Percentiles rank a stretch among this genome's conserved stretches.
These are phyloP conservation scores for Ambrosia artemisiifolia DNA, from an alignment of 129 eudicot species.

Conservation along the genomic window DNA sequence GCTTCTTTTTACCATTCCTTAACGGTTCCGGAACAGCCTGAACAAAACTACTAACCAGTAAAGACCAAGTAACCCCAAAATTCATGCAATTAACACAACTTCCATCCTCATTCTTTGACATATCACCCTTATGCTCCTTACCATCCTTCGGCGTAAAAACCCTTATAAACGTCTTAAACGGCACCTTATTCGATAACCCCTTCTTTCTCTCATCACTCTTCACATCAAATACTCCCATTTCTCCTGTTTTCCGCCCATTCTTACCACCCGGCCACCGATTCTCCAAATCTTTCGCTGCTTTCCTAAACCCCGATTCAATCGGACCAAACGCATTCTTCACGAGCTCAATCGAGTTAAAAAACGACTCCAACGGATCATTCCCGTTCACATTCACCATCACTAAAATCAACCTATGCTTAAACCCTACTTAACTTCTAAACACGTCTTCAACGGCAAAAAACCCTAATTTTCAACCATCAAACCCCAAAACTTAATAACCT, in stretches of 20 bases:
- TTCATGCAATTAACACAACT: slow-evolving; percentile 69
- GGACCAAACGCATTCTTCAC: slow-evolving; percentile 69
- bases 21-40: slow-evolving; percentile 63
- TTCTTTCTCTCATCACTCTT: slow-evolving; percentile 50
- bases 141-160: slow-evolving; percentile 1
- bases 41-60: slow-evolving; percentile 58
- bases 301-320: slow-evolving; percentile 57
- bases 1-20: slow-evolving; percentile 53
- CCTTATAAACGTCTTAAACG: slow-evolving; percentile 4
- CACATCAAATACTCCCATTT: slow-evolving; percentile 20
- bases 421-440: slow-evolving; percentile 16
- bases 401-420: slow-evolving; percentile 16
- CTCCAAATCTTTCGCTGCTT: slow-evolving; percentile 65
- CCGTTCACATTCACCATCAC: slow-evolving; percentile 61
- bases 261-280: slow-evolving; percentile 50
- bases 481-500: not conserved
- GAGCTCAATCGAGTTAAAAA: slow-evolving; percentile 50
- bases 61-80: slow-evolving; percentile 66
- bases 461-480: slow-evolving; percentile 15
- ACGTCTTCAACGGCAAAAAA: slow-evolving; percentile 1
- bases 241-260: slow-evolving; percentile 25
- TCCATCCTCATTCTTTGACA: slow-evolving; percentile 44
- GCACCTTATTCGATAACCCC: slow-evolving; percentile 11
- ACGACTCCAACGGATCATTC: slow-evolving; percentile 67
- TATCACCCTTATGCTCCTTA: slow-evolving; percentile 7